Evolutionary conservation across 768 basidiomycete species (phyloP).

Genomic region (Serendipita sp.): DNA sequence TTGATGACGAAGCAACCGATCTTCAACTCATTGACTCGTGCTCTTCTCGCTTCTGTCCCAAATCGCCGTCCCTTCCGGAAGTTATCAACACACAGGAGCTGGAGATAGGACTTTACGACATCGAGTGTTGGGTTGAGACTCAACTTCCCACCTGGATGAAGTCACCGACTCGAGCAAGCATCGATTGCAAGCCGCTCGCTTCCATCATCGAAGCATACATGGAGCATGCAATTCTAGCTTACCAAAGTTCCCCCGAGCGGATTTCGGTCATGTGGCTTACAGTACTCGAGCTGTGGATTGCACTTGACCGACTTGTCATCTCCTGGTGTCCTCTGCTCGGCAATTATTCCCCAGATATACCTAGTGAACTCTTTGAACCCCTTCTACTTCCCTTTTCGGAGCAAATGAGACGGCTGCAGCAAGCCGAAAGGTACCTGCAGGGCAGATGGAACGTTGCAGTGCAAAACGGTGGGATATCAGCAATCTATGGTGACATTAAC

Average conservation of each 20-base stretch:
- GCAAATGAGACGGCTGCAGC: constrained; percentile 18
- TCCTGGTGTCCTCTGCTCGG: constrained; percentile 24
- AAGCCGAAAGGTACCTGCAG: constrained; percentile 21
- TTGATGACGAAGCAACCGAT: not conserved
- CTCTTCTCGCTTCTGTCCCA: not conserved
- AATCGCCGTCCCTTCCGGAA: not conserved
- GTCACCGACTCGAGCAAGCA: not conserved
- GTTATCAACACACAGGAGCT: not conserved
- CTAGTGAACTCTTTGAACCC: constrained; percentile 23
- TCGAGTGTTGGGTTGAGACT: not conserved
- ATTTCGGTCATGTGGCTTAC: constrained; percentile 29
- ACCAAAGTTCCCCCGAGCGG: constrained; percentile 12
- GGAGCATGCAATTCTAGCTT: not conserved
- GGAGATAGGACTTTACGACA: not conserved
- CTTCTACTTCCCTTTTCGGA: constrained; percentile 26
- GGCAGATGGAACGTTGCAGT: constrained; percentile 16
- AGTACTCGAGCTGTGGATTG: constrained; percentile 34
- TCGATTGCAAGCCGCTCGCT: not conserved
- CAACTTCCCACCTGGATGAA: not conserved
- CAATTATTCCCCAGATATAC: constrained; percentile 33
- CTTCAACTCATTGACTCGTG: not conserved
- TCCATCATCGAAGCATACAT: not conserved
- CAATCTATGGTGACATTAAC: constrained; percentile 20
- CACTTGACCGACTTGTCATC: constrained; percentile 26
- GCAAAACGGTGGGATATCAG: constrained; percentile 15